Evolutionary conservation across 495 filamentous ascomycete species (phyloP).

Genomic region (Aspergillus nanangensis): DNA sequence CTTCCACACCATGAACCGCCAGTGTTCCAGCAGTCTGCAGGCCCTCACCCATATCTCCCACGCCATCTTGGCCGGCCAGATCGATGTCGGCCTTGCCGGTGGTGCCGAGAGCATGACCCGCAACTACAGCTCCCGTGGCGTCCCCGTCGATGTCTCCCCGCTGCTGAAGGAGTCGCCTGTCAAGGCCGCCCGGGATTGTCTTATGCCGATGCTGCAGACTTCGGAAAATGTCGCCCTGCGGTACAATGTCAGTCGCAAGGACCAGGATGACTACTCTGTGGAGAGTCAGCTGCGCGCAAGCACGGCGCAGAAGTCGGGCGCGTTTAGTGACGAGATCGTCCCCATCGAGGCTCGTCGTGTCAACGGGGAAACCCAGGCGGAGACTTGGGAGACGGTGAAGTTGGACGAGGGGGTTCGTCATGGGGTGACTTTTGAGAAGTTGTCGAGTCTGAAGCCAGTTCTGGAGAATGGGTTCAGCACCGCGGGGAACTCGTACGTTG

Average conservation of each 20-base stretch:
- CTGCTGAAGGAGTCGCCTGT: slow-evolving; percentile 50
- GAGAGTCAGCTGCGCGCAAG: slow-evolving; percentile 75
- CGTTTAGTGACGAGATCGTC: slow-evolving; percentile 79
- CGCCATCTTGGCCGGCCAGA: slow-evolving; percentile 66
- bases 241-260: slow-evolving; percentile 67
- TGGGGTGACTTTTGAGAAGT: slow-evolving; percentile 70
- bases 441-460: slow-evolving; percentile 73
- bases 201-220: slow-evolving; percentile 86
- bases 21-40: slow-evolving; percentile 86
- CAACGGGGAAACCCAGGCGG: slow-evolving; percentile 62
- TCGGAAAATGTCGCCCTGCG: slow-evolving; percentile 81
- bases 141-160: slow-evolving; percentile 63
- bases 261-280: slow-evolving; percentile 72
- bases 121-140: slow-evolving; percentile 61
- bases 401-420: slow-evolving; percentile 79
- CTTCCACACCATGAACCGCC: slow-evolving; percentile 73
- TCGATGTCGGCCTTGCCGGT: slow-evolving; percentile 75
- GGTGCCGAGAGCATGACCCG: slow-evolving; percentile 78
- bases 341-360: slow-evolving; percentile 67
- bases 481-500: slow-evolving; percentile 51
- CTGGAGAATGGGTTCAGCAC: slow-evolving; percentile 76
- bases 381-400: slow-evolving; percentile 62
- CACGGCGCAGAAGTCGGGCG: slow-evolving; percentile 72
- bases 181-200: slow-evolving; percentile 71
- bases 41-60: slow-evolving; percentile 82